Conservation (phyloP, 169 alveolate genomes). For the Babesia bigemina region DNA sequence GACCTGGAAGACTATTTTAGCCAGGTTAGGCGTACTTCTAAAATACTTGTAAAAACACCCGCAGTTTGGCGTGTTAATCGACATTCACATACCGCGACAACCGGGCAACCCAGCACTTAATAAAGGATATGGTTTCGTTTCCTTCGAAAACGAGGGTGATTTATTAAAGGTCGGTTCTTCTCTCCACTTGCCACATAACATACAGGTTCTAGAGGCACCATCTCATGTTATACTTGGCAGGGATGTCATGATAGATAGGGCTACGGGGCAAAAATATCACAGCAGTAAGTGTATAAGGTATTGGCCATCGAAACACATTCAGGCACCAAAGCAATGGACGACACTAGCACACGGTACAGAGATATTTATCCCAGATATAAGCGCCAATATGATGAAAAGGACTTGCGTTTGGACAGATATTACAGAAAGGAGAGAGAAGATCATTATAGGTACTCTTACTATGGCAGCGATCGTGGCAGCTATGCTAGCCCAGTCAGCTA, state of each 20-base stretch:
- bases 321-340: conserved; percentile 21
- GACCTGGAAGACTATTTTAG: conserved; percentile 74
- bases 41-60: conserved; percentile 3
- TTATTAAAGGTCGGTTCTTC: conserved; percentile 51
- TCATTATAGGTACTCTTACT: conserved; percentile 21
- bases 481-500: conserved; percentile 23
- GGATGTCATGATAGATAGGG: conserved; percentile 75
- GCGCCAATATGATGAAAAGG: conserved; percentile 28
- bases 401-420: background rate
- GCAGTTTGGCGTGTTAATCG: conserved; percentile 70
- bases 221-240: conserved; percentile 75
- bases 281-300: conserved; percentile 16
- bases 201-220: conserved; percentile 65
- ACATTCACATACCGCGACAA: conserved; percentile 67
- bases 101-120: conserved; percentile 60
- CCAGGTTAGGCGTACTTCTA: conserved; percentile 25
- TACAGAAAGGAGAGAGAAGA: conserved; percentile 36
- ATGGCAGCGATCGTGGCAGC: conserved; percentile 14
- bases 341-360: background rate
- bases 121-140: conserved; percentile 82
- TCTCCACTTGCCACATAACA: background rate
- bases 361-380: conserved; percentile 6
- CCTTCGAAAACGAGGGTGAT: conserved; percentile 71
- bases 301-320: background rate
- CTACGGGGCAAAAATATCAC: conserved; percentile 67